Evolutionary conservation across 345 rosid genomes (phyloP).

Genomic region (Hibiscus trionum): DNA sequence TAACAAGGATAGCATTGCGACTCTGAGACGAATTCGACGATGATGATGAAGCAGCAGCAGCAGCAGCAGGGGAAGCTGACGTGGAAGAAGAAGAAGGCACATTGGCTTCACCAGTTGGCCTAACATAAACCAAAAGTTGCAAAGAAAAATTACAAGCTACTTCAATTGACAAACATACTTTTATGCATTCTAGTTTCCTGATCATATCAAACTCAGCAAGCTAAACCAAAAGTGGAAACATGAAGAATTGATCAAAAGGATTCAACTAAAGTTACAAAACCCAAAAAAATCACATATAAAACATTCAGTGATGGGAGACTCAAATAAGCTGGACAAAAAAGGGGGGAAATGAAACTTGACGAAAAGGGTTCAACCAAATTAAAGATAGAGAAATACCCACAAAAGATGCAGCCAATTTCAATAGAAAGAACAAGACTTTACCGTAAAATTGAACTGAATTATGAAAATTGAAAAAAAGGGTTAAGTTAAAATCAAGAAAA

Average conservation of each 20-base stretch:
- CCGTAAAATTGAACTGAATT: background rate
- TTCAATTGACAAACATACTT: background rate
- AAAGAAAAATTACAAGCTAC: slow-evolving; percentile 1
- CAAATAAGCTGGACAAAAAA: no score
- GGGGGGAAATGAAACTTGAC: background rate
- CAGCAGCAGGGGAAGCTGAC: slow-evolving; percentile 12
- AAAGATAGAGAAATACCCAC: background rate
- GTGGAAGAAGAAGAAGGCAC: slow-evolving; percentile 33
- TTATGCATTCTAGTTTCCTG: background rate
- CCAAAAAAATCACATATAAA: no score
- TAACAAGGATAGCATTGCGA: slow-evolving; percentile 83
- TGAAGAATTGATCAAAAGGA: background rate
- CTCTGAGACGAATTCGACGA: slow-evolving; percentile 27
- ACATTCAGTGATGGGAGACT: no score
- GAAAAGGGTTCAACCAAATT: background rate
- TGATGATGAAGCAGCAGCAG: slow-evolving; percentile 16
- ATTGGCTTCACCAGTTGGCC: slow-evolving; percentile 30
- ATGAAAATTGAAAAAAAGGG: background rate
- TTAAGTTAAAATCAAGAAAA: background rate
- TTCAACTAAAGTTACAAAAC: background rate
- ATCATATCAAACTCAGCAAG: background rate
- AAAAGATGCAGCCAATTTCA: background rate
- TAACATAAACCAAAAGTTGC: slow-evolving; percentile 10
- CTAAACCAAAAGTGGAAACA: background rate
- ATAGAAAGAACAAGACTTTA: background rate